These are phyloP conservation scores for Oryza glumipatula DNA, from an alignment of 176 grass and related monocot genomes.

Conservation along the genomic window DNA sequence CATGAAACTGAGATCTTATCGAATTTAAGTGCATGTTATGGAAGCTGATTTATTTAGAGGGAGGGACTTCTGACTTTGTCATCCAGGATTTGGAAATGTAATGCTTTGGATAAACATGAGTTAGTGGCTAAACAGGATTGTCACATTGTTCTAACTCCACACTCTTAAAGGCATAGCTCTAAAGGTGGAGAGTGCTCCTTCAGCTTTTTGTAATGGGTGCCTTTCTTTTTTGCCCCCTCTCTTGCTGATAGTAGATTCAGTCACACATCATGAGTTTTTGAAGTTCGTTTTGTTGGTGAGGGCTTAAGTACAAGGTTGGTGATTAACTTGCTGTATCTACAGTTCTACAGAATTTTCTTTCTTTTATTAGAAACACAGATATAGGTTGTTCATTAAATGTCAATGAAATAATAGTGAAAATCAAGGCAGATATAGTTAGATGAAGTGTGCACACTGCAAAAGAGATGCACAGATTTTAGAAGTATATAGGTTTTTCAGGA, in stretches of 20 bases:
- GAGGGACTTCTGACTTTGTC: constrained; percentile 19
- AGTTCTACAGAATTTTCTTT: not conserved
- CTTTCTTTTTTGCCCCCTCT: constrained; percentile 16
- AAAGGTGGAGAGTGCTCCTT: constrained; percentile 45
- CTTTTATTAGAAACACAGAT: not conserved
- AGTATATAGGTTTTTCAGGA: not conserved
- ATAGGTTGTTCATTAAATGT: not conserved
- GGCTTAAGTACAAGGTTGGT: constrained; percentile 14
- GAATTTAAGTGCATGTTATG: constrained; percentile 27
- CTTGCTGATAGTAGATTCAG: constrained; percentile 38
- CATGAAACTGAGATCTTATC: constrained; percentile 34
- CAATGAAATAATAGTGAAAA: not conserved
- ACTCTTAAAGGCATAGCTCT: constrained; percentile 37
- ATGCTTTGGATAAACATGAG: constrained; percentile 60
- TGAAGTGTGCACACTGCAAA: not conserved
- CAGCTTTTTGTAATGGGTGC: constrained; percentile 49
- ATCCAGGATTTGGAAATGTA: constrained; percentile 42
- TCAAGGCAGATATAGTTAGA: not conserved
- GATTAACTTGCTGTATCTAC: not conserved
- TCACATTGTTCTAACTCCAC: constrained; percentile 39
- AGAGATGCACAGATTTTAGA: not conserved
- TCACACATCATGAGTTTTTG: constrained; percentile 23
- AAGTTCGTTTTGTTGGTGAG: constrained; percentile 29
- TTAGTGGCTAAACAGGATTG: constrained; percentile 46
- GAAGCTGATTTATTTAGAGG: constrained; percentile 34